These are phyloP conservation scores for Byssothecium circinans DNA, from an alignment of 2,329 filamentous ascomycete genomes.

Conservation along the genomic window DNA sequence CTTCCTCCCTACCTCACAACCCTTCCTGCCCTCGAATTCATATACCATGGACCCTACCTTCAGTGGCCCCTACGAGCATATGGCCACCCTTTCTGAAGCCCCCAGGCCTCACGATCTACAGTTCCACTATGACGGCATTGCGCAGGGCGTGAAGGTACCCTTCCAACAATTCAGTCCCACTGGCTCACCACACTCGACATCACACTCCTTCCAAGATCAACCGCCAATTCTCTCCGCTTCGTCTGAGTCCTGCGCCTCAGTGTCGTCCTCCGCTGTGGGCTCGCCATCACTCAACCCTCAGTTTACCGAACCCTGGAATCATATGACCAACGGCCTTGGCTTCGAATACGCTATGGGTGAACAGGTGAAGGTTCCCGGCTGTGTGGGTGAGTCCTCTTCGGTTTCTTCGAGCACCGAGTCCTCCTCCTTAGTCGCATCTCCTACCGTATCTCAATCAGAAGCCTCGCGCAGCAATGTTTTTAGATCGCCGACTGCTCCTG, in stretches of 20 bases:
- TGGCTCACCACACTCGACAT: conserved; percentile 49
- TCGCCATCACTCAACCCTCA: conserved; percentile 62
- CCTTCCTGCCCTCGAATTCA: conserved; percentile 31
- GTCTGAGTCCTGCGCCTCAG: conserved; percentile 55
- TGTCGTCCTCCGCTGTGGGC: conserved; percentile 54
- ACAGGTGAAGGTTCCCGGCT: conserved; percentile 47
- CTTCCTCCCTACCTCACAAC: conserved; percentile 32
- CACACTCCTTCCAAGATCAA: conserved; percentile 51
- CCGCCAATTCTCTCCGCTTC: conserved; percentile 51
- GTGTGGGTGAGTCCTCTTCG: conserved; percentile 52
- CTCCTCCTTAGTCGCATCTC: conserved; percentile 21
- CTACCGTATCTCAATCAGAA: conserved; percentile 13
- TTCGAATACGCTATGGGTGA: conserved; percentile 56
- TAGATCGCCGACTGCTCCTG: conserved; percentile 38
- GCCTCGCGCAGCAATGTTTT: conserved; percentile 25
- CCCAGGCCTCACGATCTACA: conserved; percentile 39
- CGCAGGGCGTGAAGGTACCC: conserved; percentile 42
- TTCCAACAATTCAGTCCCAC: conserved; percentile 43
- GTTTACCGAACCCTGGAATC: conserved; percentile 60
- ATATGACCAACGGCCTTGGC: conserved; percentile 58
- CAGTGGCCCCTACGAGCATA: conserved; percentile 40
- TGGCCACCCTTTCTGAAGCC: conserved; percentile 36
- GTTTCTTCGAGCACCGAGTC: conserved; percentile 42
- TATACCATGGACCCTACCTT: conserved; percentile 41
- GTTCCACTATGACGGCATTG: conserved; percentile 40